Percentiles rank a stretch among this genome's conserved stretches.
These are phyloP conservation scores for Oxytropis ochrocephala DNA, from an alignment of 306 rosid genomes.

Conservation along the genomic window DNA sequence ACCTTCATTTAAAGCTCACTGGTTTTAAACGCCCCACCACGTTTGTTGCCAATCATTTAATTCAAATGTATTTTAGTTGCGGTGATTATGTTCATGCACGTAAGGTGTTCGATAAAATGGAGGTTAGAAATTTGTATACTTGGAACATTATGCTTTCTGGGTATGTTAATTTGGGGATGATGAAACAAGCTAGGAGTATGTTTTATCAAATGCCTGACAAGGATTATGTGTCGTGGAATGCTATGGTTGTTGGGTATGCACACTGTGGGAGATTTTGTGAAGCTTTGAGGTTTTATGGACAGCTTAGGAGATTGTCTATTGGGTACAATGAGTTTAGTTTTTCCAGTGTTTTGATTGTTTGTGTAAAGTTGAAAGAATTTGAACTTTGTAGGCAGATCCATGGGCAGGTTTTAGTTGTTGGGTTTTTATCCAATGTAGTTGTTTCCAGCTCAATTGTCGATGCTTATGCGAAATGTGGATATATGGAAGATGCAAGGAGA, in stretches of 20 bases:
- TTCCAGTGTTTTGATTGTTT: conserved; percentile 64
- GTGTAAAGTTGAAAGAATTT: conserved; percentile 52
- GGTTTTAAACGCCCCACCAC: conserved; percentile 62
- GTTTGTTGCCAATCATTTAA: conserved; percentile 61
- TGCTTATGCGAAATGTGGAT: conserved; percentile 71
- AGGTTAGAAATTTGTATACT: conserved; percentile 59
- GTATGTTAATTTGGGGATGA: conserved; percentile 57
- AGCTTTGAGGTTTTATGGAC: conserved; percentile 56
- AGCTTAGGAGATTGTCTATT: conserved; percentile 43
- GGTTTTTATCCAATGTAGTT: conserved; percentile 60
- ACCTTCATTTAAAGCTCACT: conserved; percentile 58
- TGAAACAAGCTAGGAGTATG: conserved; percentile 46
- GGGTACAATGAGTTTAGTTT: conserved; percentile 73
- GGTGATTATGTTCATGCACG: conserved; percentile 52
- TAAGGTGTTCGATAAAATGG: conserved; percentile 76
- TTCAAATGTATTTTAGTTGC: conserved; percentile 53
- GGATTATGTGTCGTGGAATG: conserved; percentile 79
- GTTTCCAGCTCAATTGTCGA: conserved; percentile 63
- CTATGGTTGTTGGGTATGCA: conserved; percentile 68
- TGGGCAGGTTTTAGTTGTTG: conserved; percentile 69
- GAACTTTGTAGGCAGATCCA: conserved; percentile 67
- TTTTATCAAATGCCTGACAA: conserved; percentile 58
- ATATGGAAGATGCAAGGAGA: conserved; percentile 53
- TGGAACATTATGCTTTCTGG: conserved; percentile 91
- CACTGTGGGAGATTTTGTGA: conserved; percentile 40